Base-by-base conservation (phyloP, 441 rosid species). In the Populus hybrid region DNA sequence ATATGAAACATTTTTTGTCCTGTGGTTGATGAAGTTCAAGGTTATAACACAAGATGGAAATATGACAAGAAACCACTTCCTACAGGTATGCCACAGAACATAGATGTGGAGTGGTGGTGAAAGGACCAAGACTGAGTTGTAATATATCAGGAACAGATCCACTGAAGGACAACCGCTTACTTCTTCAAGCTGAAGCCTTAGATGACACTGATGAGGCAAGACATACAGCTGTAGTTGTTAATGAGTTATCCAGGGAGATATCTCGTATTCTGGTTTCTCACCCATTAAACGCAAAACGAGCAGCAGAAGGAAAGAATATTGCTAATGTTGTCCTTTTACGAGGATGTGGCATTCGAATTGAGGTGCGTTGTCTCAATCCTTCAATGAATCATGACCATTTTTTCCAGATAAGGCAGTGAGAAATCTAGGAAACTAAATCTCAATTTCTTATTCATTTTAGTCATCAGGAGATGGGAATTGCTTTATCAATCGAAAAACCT, bases 71-170 rank as follows among this genome's bases (percentile, higher is more conserved):
- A 72, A 70, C 73, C 32, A 19, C 72, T 69, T 63, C 68, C 46
- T 67, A 35, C 73, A 93, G 99, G 88, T 95, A 95, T 86, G 99
- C 98, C 42, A 95, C 98, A 30, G 98, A 95, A 75, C 98, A 93
- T 77, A 88, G 97, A 87, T 94, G 97, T 78, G 97, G 98, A 40
- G 98, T 95, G 79, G 97, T 95, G 82, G 99, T 94, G 10, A 92
- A 94, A 81, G 99, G 99, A 50, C 93, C 97, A 67, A 85, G 83
- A 79, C 84, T 95, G 46, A 94, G 98, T 76, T 97, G 99, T 68
- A 95, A 92, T 82, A 92, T 95, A 88, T 92, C 98, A 59, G 98
- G 99, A 82, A 95, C 98, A 10, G 99, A 95, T 77, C 97, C 97
- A n/a, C 85, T 95, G 86, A 94, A 95, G 71, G 98, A 94, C 88